Percentiles rank a stretch among this genome's conserved stretches.
These are phyloP conservation scores for Gossypium trilobum DNA, from an alignment of 441 rosid genomes.

Conservation along the genomic window DNA sequence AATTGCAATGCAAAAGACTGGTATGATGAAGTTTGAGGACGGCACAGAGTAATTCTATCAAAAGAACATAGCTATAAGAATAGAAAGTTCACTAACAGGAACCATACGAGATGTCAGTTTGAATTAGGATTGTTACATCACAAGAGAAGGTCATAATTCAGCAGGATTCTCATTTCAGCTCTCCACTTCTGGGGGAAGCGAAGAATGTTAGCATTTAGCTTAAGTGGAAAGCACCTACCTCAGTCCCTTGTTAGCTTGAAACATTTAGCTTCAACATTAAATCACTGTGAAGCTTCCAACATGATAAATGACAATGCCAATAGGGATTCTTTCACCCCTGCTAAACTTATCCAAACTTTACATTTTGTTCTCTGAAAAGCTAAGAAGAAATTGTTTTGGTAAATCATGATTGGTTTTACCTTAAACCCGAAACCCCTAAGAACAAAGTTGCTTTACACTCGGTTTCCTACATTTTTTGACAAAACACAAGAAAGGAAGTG, in stretches of 20 bases:
- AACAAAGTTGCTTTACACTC: neutral
- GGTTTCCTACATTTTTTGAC: neutral
- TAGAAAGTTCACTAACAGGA: neutral
- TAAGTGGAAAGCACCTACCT: neutral
- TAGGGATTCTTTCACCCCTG: neutral
- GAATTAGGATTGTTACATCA: neutral
- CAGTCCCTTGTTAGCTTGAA: neutral
- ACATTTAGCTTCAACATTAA: neutral
- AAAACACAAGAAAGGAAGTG: neutral
- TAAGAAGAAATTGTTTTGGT: neutral
- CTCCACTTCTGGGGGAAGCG: neutral
- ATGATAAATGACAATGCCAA: neutral
- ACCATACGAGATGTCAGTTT: neutral
- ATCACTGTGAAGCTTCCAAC: neutral
- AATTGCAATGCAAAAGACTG: neutral
- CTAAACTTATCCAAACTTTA: neutral
- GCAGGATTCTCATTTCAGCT: neutral
- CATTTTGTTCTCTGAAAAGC: neutral
- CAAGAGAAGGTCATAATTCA: neutral
- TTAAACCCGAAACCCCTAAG: neutral
- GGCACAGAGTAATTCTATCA: neutral
- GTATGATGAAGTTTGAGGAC: neutral
- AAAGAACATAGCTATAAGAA: neutral
- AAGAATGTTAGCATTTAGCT: neutral
- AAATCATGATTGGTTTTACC: neutral